Evolutionary conservation across 192 early-diverging fungal genomes (phyloP).

Genomic region (Rhizoclosmatium sp.): DNA sequence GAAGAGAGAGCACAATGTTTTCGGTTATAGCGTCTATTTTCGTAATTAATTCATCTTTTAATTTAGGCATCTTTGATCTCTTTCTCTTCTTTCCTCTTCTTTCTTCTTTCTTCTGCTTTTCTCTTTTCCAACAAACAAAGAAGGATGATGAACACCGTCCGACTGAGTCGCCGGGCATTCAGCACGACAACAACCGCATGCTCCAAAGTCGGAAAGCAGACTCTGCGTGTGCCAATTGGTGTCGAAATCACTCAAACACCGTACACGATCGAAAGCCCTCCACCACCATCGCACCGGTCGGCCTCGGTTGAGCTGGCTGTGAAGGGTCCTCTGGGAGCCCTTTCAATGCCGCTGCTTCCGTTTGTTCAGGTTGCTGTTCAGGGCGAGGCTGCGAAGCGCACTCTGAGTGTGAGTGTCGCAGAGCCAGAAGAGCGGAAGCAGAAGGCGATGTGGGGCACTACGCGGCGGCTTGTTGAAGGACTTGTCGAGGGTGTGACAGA

Average conservation of each 20-base stretch:
- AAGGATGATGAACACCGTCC: not conserved
- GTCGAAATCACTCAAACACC: slow-evolving; percentile 66
- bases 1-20: too few relatives aligned
- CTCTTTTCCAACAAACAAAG: not conserved
- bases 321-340: slow-evolving; percentile 82
- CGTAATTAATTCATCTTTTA: too few relatives aligned
- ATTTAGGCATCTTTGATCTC: too few relatives aligned
- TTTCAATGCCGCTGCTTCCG: slow-evolving; percentile 81
- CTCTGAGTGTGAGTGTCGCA: slow-evolving; percentile 52
- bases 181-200: slow-evolving; percentile 49
- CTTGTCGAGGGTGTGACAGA: slow-evolving; percentile 90
- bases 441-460: slow-evolving; percentile 96
- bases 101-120: not conserved
- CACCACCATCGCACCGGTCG: slow-evolving; percentile 53
- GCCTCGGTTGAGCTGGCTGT: slow-evolving; percentile 70
- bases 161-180: slow-evolving; percentile 41
- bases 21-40: too few relatives aligned
- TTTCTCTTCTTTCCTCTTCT: too few relatives aligned
- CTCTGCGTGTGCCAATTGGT: slow-evolving; percentile 76
- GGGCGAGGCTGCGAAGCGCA: slow-evolving; percentile 10
- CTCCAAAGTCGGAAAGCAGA: slow-evolving; percentile 85
- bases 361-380: slow-evolving; percentile 68
- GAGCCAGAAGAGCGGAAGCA: slow-evolving; percentile 77
- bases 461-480: slow-evolving; percentile 85
- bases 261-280: not conserved